These are phyloP conservation scores for Omphalotus guepiniiformis DNA, from an alignment of 768 basidiomycete species.

Conservation along the genomic window DNA sequence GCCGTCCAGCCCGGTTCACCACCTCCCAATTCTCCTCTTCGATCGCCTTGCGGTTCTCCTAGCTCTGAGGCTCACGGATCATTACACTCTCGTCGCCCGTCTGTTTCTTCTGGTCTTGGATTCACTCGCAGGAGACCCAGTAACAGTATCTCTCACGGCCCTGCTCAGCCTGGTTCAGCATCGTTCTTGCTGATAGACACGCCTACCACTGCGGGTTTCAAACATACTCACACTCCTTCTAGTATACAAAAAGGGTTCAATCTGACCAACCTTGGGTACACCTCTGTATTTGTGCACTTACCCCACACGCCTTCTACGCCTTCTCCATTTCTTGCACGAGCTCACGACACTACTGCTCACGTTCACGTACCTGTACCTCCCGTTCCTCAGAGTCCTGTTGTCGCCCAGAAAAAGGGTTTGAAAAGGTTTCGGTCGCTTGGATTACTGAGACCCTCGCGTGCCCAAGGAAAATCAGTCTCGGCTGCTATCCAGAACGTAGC, in stretches of 20 bases:
- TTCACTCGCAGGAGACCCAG: constrained; percentile 1
- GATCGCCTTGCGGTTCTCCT: constrained; percentile 15
- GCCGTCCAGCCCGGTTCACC: constrained; percentile 34
- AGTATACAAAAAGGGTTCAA: constrained; percentile 23
- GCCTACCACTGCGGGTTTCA: constrained; percentile 32
- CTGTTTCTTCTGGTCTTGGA: constrained; percentile 13
- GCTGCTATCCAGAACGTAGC: not conserved
- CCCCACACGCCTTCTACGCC: constrained; percentile 25
- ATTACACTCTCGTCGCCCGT: constrained; percentile 22
- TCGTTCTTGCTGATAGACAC: constrained; percentile 19
- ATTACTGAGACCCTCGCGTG: constrained; percentile 1
- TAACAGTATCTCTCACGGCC: constrained; percentile 12
- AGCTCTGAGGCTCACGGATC: not conserved
- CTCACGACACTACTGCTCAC: not conserved
- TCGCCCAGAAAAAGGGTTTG: not conserved
- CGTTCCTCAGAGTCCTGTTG: not conserved
- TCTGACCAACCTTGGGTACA: constrained; percentile 36
- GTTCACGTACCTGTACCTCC: constrained; percentile 1
- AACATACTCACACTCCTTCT: constrained; percentile 9
- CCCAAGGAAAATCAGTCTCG: not conserved
- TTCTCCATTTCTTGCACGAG: constrained; percentile 1
- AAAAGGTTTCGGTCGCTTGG: constrained; percentile 1
- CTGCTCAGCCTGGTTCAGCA: constrained; percentile 19
- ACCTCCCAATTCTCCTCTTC: constrained; percentile 10
- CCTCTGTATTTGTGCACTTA: constrained; percentile 38